Conservation (phyloP, 441 rosid genomes). For the Aleurites moluccanus region DNA sequence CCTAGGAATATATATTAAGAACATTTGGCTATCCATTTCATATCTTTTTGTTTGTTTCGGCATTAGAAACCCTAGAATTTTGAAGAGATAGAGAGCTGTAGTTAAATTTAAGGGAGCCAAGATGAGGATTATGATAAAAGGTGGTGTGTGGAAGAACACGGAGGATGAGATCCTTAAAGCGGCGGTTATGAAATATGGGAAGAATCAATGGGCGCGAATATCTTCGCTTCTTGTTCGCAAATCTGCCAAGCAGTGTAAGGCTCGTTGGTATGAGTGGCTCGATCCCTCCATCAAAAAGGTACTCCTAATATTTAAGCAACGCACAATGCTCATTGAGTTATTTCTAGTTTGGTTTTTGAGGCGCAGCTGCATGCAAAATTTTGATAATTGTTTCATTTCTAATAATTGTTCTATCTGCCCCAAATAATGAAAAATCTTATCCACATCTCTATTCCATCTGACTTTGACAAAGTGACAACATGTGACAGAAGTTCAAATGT, state of each 20-base stretch:
- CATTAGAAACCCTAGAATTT: not conserved
- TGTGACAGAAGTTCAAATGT: not conserved
- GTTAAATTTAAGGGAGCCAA: constrained; percentile 33
- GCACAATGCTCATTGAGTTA: not conserved
- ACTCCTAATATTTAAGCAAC: not conserved
- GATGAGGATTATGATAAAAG: constrained; percentile 99
- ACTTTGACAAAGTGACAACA: not conserved
- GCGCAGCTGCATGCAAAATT: not conserved
- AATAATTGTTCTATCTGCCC: not conserved
- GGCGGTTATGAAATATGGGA: constrained; percentile 98
- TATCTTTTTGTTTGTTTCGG: too few species aligned
- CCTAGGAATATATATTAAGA: not conserved
- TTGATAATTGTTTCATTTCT: not conserved
- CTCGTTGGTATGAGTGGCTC: constrained; percentile 99
- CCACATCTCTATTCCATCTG: not conserved
- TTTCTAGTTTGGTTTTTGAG: not conserved
- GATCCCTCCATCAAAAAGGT: constrained; percentile 98
- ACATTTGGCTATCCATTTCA: not conserved
- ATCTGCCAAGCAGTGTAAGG: constrained; percentile 98
- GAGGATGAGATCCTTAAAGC: constrained; percentile 99
- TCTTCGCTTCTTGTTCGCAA: constrained; percentile 96
- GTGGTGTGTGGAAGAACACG: constrained; percentile 99
- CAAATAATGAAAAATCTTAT: not conserved
- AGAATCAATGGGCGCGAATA: constrained; percentile 98
- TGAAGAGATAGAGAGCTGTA: not conserved